Base-by-base conservation (phyloP, 2,329 filamentous ascomycete species). In the Ceratocystiopsis minuta region DNA sequence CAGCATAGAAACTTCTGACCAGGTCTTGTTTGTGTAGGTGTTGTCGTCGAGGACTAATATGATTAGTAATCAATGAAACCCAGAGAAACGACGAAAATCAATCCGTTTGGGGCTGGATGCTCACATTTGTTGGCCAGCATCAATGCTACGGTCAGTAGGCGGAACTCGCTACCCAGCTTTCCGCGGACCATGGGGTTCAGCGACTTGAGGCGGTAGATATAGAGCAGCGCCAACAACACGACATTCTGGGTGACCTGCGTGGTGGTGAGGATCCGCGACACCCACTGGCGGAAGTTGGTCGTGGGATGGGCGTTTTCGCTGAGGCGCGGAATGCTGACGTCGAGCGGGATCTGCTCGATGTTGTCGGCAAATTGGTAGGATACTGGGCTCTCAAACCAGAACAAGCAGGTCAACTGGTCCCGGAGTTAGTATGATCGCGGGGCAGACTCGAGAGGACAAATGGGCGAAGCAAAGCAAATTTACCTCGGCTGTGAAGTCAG, bases 1-100 rank as follows among this genome's bases (percentile, higher is more conserved):
- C 46, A 98, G 94, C 37, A 83, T 82, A 1, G 90, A 96, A 12
- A 98, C 90, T 53, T 98, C 90, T 3, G 88, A 90, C 90, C 90
- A 98, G 0, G 90, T 98, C 66, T 96, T 95, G 65, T 98, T 98
- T 34, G 90, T 96, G 61, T 98, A 98, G 0, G 90, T 96, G 58
- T 96, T 98, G 59, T 98, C 90, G 56, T 98, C 90, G 52, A 98
- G 65, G 57, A 96, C 79, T 84, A 47, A 16, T 12, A 3, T 28
- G 32, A 45, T 60, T 35, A 51, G 38, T 36, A 17, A 40, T 16
- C 34, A 11, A 14, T 5, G 4, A 3, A 33, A 15, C 31, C 35
- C 5, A 6, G 2, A 6, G 16, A 31, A 20, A n/a, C 16, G 13
- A 37, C 10, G 37, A 16, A 2, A 9, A 10, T 18, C 4, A 18